phyloP scores from a whole-genome alignment of 352 stramenopile genomes.

The Poterioochromonas sp. region DNA sequence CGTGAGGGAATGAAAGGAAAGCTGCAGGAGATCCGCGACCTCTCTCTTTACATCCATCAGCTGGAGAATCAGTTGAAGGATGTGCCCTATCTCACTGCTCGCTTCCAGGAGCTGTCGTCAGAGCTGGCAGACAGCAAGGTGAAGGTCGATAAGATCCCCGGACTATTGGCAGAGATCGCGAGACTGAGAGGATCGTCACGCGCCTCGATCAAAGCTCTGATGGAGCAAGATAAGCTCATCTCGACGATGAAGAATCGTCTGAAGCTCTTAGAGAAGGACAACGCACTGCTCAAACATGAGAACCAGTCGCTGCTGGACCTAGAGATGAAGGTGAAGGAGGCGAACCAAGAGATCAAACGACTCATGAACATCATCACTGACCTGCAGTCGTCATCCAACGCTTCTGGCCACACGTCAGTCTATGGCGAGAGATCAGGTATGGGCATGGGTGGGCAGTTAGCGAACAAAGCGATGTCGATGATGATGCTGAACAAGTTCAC shows the following conservation, averaged over 20 bases:
- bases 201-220: constrained; percentile 12
- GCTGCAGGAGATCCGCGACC: constrained; percentile 9
- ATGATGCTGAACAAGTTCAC: no score
- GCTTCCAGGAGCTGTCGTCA: neutral
- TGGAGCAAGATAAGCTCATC: constrained; percentile 28
- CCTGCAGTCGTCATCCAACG: neutral
- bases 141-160: constrained; percentile 20
- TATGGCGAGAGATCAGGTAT: no score
- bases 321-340: constrained; percentile 27
- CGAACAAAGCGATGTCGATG: no score
- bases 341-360: constrained; percentile 18
- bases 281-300: constrained; percentile 16
- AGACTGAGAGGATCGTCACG: constrained; percentile 5
- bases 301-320: constrained; percentile 15
- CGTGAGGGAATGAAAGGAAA: constrained; percentile 7
- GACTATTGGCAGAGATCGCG: constrained; percentile 18
- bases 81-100: neutral
- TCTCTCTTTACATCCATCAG: constrained; percentile 8
- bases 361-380: constrained; percentile 3
- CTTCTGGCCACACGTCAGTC: no score
- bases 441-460: no score
- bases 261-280: constrained; percentile 6
- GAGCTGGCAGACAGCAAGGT: constrained; percentile 5
- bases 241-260: neutral
- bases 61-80: constrained; percentile 23